A percentile compares a stretch with the other conserved stretches of the same genome.
phyloP scores from a whole-genome alignment of 1,139 yeast genomes.

The Torulaspora globosa region DNA sequence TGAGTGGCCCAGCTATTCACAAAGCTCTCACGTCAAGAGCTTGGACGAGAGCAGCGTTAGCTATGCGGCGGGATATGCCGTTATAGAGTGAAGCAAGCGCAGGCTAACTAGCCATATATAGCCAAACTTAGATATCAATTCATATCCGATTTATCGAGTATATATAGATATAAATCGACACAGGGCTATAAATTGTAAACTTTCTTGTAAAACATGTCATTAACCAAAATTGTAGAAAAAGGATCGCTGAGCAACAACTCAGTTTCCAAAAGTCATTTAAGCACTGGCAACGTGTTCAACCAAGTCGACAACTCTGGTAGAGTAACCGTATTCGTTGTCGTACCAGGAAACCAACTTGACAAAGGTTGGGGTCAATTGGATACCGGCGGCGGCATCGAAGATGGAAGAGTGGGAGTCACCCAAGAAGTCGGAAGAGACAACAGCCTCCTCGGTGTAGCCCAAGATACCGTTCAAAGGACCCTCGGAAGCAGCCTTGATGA shows the following conservation, averaged over 20 bases:
- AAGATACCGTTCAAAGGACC: constrained; percentile 69
- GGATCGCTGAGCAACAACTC: neutral
- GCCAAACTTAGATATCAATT: neutral
- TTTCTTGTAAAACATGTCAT: constrained; percentile 12
- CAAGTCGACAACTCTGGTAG: constrained; percentile 86
- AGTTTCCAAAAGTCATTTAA: constrained; percentile 16
- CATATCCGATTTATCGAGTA: constrained; percentile 8
- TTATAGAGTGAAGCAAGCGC: neutral
- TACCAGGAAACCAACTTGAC: constrained; percentile 85
- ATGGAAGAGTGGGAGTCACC: constrained; percentile 72
- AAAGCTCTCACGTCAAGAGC: constrained; percentile 56
- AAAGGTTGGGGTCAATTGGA: constrained; percentile 77
- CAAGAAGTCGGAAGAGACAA: constrained; percentile 80
- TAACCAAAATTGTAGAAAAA: constrained; percentile 10
- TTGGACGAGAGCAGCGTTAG: constrained; percentile 75
- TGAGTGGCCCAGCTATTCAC: constrained; percentile 78
- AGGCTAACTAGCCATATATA: neutral
- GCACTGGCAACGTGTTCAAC: constrained; percentile 67
- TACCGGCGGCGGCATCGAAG: constrained; percentile 83
- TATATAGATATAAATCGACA: constrained; percentile 7
- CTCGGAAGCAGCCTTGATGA: constrained; percentile 65
- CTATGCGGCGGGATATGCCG: constrained; percentile 72
- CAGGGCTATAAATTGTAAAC: constrained; percentile 11
- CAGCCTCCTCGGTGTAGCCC: constrained; percentile 83
- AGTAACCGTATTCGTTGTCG: constrained; percentile 88